Conservation (phyloP, 2,329 filamentous ascomycete genomes). For the Aureobasidium sp. region DNA sequence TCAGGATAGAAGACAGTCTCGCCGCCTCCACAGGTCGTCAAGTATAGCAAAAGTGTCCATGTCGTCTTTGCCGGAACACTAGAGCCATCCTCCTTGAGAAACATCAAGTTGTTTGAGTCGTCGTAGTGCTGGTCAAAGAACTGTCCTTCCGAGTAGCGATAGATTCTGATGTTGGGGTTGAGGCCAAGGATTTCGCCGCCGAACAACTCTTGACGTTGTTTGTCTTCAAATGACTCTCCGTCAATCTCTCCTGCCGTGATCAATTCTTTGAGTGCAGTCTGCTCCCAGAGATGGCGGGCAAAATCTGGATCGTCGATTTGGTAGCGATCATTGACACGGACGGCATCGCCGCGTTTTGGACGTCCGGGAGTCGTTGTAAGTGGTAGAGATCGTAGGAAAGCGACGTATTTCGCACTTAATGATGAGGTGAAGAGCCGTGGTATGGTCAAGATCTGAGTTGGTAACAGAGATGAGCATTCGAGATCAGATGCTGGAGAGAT, state of each 20-base stretch:
- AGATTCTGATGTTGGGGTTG: conserved; percentile 82
- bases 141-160: conserved; percentile 76
- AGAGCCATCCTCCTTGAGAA: conserved; percentile 41
- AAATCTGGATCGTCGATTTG: conserved; percentile 71
- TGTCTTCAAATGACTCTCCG: conserved; percentile 22
- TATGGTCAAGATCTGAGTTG: conserved; percentile 63
- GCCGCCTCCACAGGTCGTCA: conserved; percentile 76
- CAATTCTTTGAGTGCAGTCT: conserved; percentile 63
- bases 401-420: conserved; percentile 67
- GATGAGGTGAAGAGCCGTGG: conserved; percentile 65
- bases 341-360: conserved; percentile 71
- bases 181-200: conserved; percentile 72
- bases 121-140: conserved; percentile 95
- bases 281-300: conserved; percentile 65
- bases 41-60: conserved; percentile 84
- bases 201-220: conserved; percentile 46
- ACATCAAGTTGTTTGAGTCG: conserved; percentile 65
- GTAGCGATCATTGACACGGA: conserved; percentile 82
- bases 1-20: conserved; percentile 89
- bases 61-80: conserved; percentile 59
- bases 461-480: conserved; percentile 45
- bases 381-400: conserved; percentile 62
- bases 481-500: conserved; percentile 59
- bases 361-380: conserved; percentile 69
- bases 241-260: conserved; percentile 31